Percentiles rank a stretch among this genome's conserved stretches.
Evolutionary conservation across 495 filamentous ascomycete species (phyloP).

Genomic region (Geoglossum glabrum): DNA sequence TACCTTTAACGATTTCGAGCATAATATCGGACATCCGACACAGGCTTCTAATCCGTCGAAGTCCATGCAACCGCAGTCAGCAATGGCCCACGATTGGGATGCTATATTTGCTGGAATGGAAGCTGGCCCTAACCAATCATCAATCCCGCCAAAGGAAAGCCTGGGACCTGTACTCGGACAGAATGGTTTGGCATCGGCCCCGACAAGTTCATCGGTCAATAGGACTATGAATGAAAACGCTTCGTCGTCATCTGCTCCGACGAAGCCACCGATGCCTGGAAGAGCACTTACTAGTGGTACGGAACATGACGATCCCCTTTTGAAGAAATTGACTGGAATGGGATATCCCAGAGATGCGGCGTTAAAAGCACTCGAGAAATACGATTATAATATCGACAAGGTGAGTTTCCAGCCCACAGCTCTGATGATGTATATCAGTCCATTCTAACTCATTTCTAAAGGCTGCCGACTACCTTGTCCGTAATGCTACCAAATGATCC

Average conservation of each 20-base stretch:
- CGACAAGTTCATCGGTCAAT: neutral
- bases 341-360: slow-evolving; percentile 65
- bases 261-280: slow-evolving; percentile 28
- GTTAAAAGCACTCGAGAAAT: slow-evolving; percentile 76
- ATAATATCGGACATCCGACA: slow-evolving; percentile 1
- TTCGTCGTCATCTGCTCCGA: slow-evolving; percentile 4
- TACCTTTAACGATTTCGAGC: slow-evolving; percentile 4
- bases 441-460: neutral
- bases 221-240: slow-evolving; percentile 1
- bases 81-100: slow-evolving; percentile 69
- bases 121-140: slow-evolving; percentile 11
- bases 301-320: slow-evolving; percentile 73
- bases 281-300: slow-evolving; percentile 54
- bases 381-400: slow-evolving; percentile 88
- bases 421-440: neutral
- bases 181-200: neutral
- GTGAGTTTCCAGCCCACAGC: slow-evolving; percentile 28
- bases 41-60: slow-evolving; percentile 1
- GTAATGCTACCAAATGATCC: neutral
- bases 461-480: slow-evolving; percentile 2
- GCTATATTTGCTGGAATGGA: slow-evolving; percentile 72
- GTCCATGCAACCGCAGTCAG: slow-evolving; percentile 14
- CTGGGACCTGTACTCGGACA: slow-evolving; percentile 7
- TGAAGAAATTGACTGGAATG: slow-evolving; percentile 81
- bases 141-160: neutral